Evolutionary conservation across 768 basidiomycete genomes (phyloP), one percentile per base, ranked within the genome.

Genomic region (Termitomyces sp.): DNA sequence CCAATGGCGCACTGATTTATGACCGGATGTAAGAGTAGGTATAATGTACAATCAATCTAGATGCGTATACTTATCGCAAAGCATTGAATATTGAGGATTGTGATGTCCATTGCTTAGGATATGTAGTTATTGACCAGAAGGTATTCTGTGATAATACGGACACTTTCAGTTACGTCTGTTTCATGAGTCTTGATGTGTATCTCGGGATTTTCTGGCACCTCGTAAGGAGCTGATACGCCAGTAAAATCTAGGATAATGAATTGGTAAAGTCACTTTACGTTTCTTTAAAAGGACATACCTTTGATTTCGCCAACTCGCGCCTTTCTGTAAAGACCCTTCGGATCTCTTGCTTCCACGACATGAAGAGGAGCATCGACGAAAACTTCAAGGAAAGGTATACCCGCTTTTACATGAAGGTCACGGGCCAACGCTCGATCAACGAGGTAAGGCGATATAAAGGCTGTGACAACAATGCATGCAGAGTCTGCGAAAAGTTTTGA

Each of bases 391-490:
- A 99, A 98, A 42, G 88, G 85, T 46, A 98, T 75, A 18, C 81
- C 79, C 2, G 85, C 80, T 54, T 85, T 80, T 52, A 85, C 81
- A 74, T 99, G 96, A 33, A 98, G 81, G 61, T 87, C 79, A 48
- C 97, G 87, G 22, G 92, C 97, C 51, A 89, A 72, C 13, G 84
- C 81, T 38, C 97, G 87, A 79, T 99, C 96, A 15, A 86, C 83
- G 53, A 85, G 81, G 76, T 98, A 98, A n/a, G 97, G 97, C 1
- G 97, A 98, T 75, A 99, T 99, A 78, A 99, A 99, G 13, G 97
- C 96, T 18, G 97, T 96, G 71, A 98, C 81, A 18, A 91, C 81
- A 65, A 97, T 82, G 67, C 90, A 91, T 36, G 85, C 89, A 3
- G 95, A 84, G 69, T 96, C 92, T 20, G 95, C 87, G 74, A 99